Conservation (phyloP, 371 early-diverging fungal species). For the Apophysomyces variabilis region DNA sequence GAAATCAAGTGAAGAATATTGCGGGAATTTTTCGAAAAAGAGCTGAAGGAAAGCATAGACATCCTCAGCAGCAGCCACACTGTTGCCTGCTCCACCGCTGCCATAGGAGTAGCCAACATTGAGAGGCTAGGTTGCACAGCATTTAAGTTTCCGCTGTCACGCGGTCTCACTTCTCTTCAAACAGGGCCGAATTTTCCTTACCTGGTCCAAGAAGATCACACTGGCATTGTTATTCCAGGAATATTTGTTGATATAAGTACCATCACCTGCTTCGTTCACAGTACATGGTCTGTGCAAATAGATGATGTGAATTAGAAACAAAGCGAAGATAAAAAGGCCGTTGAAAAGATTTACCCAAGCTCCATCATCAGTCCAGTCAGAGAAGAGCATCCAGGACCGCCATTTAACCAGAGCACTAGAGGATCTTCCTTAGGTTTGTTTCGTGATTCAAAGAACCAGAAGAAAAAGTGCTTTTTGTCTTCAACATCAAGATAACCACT, state of each 20-base stretch:
- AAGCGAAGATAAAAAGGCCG: not conserved
- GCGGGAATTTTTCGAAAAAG: slow-evolving; percentile 61
- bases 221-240: slow-evolving; percentile 81
- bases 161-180: not conserved
- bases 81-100: slow-evolving; percentile 50
- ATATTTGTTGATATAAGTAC: slow-evolving; percentile 55
- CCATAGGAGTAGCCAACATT: slow-evolving; percentile 82
- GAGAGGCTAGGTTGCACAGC: slow-evolving; percentile 50
- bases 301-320: not conserved
- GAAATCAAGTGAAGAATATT: slow-evolving; percentile 64
- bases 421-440: slow-evolving; percentile 69
- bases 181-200: slow-evolving; percentile 16
- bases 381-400: slow-evolving; percentile 84
- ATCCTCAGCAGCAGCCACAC: slow-evolving; percentile 70
- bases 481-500: slow-evolving; percentile 79
- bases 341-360: slow-evolving; percentile 52
- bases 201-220: slow-evolving; percentile 80
- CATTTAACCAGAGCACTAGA: slow-evolving; percentile 76
- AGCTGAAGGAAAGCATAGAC: slow-evolving; percentile 79
- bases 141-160: not conserved
- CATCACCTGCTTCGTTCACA: slow-evolving; percentile 65
- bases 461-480: slow-evolving; percentile 67
- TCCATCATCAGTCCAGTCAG: slow-evolving; percentile 77
- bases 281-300: slow-evolving; percentile 59
- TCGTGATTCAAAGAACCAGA: slow-evolving; percentile 82